Conservation (phyloP, 208 protist genomes). For the Balamuthia mandrillaris region DNA sequence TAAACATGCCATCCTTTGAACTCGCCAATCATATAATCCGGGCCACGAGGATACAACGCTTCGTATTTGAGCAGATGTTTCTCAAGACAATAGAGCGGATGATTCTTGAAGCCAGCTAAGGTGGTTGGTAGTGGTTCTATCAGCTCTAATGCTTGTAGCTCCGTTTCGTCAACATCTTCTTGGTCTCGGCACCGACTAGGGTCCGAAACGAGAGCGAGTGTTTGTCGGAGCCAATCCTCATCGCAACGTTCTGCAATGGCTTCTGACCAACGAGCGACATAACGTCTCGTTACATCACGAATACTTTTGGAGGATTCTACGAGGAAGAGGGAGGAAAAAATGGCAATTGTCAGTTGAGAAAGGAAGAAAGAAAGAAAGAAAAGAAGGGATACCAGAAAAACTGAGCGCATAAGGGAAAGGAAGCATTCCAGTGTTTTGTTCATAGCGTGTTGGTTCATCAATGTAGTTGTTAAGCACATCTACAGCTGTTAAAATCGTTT, state of each 20-base stretch:
- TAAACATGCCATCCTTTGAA: neutral
- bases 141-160: neutral
- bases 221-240: neutral
- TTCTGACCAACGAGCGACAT: conserved; percentile 10
- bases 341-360: neutral
- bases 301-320: neutral
- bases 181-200: neutral
- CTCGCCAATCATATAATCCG: neutral
- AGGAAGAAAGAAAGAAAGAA: neutral
- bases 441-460: neutral
- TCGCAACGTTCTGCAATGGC: neutral
- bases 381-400: neutral
- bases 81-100: conserved; percentile 14
- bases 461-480: neutral
- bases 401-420: neutral
- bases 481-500: neutral
- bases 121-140: conserved; percentile 8
- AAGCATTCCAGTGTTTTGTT: neutral
- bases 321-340: neutral
- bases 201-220: neutral
- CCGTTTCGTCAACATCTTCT: neutral
- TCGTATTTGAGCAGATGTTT: neutral
- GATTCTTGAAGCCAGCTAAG: neutral
- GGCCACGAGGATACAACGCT: neutral
- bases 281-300: neutral